Conservation (phyloP, 148 eudicot genomes). For the Rhododendron kiyosumense region DNA sequence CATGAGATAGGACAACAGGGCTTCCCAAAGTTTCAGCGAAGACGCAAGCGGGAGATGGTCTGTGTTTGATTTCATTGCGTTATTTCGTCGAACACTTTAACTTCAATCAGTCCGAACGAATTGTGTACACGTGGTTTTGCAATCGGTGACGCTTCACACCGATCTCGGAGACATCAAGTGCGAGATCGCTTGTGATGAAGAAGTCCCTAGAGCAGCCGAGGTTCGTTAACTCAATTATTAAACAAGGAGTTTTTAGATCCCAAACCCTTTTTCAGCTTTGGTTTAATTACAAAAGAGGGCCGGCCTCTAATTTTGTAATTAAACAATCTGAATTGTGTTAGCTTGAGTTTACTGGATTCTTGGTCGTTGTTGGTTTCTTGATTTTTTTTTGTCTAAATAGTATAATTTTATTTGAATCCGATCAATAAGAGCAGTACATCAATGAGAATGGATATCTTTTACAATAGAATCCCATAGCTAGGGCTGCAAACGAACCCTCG, state of each 20-base stretch:
- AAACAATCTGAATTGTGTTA: not conserved
- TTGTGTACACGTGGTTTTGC: constrained; percentile 14
- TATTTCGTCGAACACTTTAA: constrained; percentile 11
- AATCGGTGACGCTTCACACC: constrained; percentile 90
- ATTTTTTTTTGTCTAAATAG: no score
- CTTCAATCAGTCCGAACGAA: not conserved
- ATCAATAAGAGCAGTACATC: no score
- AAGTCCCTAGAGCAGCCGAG: constrained; percentile 68
- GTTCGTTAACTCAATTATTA: constrained; percentile 15
- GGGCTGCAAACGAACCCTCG: no score
- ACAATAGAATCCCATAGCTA: no score
- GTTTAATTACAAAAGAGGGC: no score
- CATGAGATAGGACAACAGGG: not conserved
- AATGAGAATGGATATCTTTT: no score
- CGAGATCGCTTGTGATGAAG: constrained; percentile 79
- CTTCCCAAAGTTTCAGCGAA: not conserved
- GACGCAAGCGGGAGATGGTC: constrained; percentile 12
- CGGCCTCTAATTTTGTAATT: no score
- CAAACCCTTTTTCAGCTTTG: no score
- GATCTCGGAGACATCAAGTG: constrained; percentile 87
- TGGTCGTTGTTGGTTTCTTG: not conserved
- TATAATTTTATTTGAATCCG: no score
- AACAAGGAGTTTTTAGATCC: not conserved
- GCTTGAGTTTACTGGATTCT: not conserved
- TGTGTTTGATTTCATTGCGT: not conserved